Conservation (phyloP, 306 rosid species). For the Pueraria montana region DNA sequence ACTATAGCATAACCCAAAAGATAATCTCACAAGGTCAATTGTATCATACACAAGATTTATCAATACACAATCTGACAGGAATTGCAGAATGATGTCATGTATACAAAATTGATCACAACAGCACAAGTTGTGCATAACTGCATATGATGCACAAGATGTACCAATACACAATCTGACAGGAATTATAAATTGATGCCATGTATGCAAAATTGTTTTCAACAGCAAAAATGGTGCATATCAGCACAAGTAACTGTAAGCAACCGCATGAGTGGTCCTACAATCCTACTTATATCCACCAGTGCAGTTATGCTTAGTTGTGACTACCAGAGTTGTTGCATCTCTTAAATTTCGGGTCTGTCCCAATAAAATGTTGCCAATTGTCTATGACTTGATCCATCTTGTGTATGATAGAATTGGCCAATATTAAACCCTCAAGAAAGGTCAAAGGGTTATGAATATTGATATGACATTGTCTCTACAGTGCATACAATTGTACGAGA, state of each 20-base stretch:
- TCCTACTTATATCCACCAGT: background rate
- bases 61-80: background rate
- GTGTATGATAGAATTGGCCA: background rate
- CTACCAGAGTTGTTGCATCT: background rate
- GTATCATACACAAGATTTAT: background rate
- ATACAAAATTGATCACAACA: background rate
- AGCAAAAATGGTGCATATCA: background rate
- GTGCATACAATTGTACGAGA: background rate
- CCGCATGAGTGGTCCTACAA: background rate
- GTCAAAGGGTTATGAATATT: background rate
- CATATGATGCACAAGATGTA: background rate
- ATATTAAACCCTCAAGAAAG: constrained; percentile 10
- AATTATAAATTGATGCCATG: background rate
- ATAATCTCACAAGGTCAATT: constrained; percentile 44
- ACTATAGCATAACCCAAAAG: background rate
- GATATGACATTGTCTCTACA: background rate
- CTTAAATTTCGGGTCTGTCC: background rate
- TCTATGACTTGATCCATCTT: background rate
- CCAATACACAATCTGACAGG: background rate
- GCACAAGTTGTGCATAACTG: background rate
- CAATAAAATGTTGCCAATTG: background rate
- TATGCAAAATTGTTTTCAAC: background rate
- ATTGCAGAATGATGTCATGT: background rate
- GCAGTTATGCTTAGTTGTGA: background rate
- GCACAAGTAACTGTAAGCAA: background rate